Base-by-base conservation (phyloP, 495 filamentous ascomycete genomes). In the Filosporella fistucella region DNA sequence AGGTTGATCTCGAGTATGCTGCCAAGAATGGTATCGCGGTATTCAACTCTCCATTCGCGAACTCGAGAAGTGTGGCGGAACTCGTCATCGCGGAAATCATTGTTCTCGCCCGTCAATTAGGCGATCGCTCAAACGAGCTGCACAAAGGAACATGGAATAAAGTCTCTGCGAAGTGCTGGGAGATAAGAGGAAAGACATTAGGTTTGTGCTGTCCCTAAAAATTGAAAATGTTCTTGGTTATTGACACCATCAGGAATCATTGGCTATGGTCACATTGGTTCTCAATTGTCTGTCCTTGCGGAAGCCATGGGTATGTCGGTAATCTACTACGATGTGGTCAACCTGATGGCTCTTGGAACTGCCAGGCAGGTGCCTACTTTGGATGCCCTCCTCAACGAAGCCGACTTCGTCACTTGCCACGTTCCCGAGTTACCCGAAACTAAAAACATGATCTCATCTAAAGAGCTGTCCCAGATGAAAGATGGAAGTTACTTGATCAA, bases 1-100 rank as follows among this genome's bases (percentile, higher is more conserved):
- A 97, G 63, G 94, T 99, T 42, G 89, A 99, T 61, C 79, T 96
- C 30, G 77, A 90, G 48, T 94, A 86, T 71, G 93, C 94, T 13
- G 90, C 94, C 9, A 75, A 82, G 41, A 84, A 93, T 61, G 94
- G 94, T 42, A 91, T 96, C 68, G 88, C 89, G 11, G 94, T 99
- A 42, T 99, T 99, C 82, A 99, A 99, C 69, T 96, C 91, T 45
- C 94, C 94, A 0, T 97, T 97, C 64, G 90, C 88, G 68, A 97
- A 99, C 68, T 97, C 93, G 3, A 82, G 94, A 58, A 93, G 86
- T 63, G 94, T 99, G 34, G 94, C 94, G 21, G 94, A 99, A 70
- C 74, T 96, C 42, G 88, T 96, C 46, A 96, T 99, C 57, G 86
- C 68, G 30, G 93, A 97, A 63, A 91, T 99, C 55, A 95, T 99